Base-by-base conservation (phyloP, 1,284 basidiomycete species). In the Gomphus bonarii region DNA sequence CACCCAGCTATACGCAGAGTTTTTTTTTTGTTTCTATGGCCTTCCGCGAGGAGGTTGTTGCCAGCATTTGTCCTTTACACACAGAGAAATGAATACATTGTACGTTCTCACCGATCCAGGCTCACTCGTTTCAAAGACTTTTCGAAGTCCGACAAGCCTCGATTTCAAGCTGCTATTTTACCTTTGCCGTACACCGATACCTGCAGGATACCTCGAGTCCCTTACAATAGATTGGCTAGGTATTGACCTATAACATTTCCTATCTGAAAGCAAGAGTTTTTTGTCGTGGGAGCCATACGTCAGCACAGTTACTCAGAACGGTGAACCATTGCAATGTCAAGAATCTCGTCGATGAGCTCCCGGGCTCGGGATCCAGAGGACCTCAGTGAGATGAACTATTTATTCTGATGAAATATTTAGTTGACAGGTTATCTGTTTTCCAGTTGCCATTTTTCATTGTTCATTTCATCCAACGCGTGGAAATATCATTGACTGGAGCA, bases 391-490 rank as follows among this genome's bases (percentile, higher is more conserved):
- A 18, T 10, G 25, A 25, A 25, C 38, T 25, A 11, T 22, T 25
- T 12, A 31, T 12, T 3, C 28, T 18, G 16, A 18, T 2, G 16
- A 3, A 14, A 3, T 10, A 16, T 36, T 36, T 20, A 11, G 38
- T 10, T 28, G 1, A 35, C 10, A 4, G 11, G 12, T 54, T 22
- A 44, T 44, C 20, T 16, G 7, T 8, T 25, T 11, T 46, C 14
- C 54, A 89, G 87, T 87, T 64, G 85, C 87, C 14, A 84, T 89
- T 66, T 90, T 89, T 61, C 87, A 90, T 70, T 77, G 83, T 36
- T 87, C 87, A 14, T 90, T 90, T 64, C 87, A 90, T 68, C 84
- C 86, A 1, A 90, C 87, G 11, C 76, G 80, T 62, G 87, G 87
- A 11, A 89, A 88, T 66, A 68, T 83, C 14, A 72, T 89, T 25